A percentile compares a stretch with the other conserved stretches of the same genome.
Evolutionary conservation across 257 asterid species (phyloP).

Genomic region (Nemophila menziesii): DNA sequence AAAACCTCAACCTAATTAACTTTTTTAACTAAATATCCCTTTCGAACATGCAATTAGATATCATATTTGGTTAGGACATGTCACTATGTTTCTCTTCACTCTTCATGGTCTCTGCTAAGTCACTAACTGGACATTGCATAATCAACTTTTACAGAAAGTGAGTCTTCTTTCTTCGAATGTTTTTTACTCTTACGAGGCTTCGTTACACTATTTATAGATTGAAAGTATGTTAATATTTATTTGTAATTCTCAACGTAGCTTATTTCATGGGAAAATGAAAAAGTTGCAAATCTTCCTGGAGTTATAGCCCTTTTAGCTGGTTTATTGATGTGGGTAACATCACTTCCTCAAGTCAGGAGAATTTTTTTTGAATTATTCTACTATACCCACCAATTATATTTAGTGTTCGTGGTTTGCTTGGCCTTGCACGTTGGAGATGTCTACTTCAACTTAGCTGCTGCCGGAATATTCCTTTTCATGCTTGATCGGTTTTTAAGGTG

Average conservation of each 20-base stretch:
- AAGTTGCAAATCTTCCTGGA: slow-evolving; percentile 52
- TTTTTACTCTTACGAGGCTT: too few relatives aligned
- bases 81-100: slow-evolving; percentile 60
- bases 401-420: slow-evolving; percentile 53
- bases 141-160: slow-evolving; percentile 35
- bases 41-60: slow-evolving; percentile 80
- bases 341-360: slow-evolving; percentile 62
- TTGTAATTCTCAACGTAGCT: slow-evolving; percentile 32
- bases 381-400: slow-evolving; percentile 58
- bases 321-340: slow-evolving; percentile 67
- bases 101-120: slow-evolving; percentile 64
- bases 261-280: slow-evolving; percentile 29
- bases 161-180: slow-evolving; percentile 14
- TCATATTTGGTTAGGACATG: slow-evolving; percentile 93
- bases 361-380: slow-evolving; percentile 53
- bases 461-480: slow-evolving; percentile 59
- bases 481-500: slow-evolving; percentile 73
- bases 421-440: slow-evolving; percentile 59
- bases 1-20: too few relatives aligned
- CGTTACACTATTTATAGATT: too few relatives aligned
- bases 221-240: slow-evolving; percentile 13
- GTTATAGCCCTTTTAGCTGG: slow-evolving; percentile 69
- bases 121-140: slow-evolving; percentile 46
- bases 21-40: slow-evolving; percentile 74
- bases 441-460: slow-evolving; percentile 49